A percentile compares a stretch with the other conserved stretches of the same genome.
Conservation (phyloP, 495 filamentous ascomycete genomes). For the Daldinia vernicosa region DNA sequence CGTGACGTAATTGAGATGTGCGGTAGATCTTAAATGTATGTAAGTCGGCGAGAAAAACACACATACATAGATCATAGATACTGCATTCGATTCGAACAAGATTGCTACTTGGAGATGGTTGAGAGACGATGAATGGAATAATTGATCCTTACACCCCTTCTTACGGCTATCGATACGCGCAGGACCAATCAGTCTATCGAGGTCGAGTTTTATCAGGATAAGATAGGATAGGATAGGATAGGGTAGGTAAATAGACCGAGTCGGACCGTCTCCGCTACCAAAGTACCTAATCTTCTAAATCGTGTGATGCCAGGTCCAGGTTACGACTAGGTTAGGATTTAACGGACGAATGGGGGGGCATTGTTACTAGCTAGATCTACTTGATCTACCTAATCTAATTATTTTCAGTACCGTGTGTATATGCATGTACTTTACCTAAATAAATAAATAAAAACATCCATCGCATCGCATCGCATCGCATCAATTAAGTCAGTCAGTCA, state of each 20-base stretch:
- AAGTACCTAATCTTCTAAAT: background rate
- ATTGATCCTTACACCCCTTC: constrained; percentile 14
- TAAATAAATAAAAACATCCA: no score
- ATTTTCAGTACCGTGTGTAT: no score
- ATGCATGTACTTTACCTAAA: no score
- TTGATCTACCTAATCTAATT: no score
- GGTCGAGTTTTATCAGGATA: background rate
- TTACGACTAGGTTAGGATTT: no score
- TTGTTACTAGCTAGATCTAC: no score
- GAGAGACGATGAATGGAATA: background rate
- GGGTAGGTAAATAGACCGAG: constrained; percentile 25
- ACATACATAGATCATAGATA: no score
- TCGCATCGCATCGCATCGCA: no score
- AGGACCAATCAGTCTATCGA: constrained; percentile 17
- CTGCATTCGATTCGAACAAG: background rate
- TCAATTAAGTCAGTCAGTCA: no score
- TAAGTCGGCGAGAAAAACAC: no score
- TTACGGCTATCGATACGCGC: constrained; percentile 13
- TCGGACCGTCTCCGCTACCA: constrained; percentile 39
- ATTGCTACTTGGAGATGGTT: background rate
- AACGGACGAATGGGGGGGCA: no score
- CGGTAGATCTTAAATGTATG: background rate
- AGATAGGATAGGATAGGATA: background rate
- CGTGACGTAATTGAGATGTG: background rate
- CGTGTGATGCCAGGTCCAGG: background rate